Percentiles rank a stretch among this genome's conserved stretches.
phyloP scores from a whole-genome alignment of 257 asterid species.

The Rhazya stricta region DNA sequence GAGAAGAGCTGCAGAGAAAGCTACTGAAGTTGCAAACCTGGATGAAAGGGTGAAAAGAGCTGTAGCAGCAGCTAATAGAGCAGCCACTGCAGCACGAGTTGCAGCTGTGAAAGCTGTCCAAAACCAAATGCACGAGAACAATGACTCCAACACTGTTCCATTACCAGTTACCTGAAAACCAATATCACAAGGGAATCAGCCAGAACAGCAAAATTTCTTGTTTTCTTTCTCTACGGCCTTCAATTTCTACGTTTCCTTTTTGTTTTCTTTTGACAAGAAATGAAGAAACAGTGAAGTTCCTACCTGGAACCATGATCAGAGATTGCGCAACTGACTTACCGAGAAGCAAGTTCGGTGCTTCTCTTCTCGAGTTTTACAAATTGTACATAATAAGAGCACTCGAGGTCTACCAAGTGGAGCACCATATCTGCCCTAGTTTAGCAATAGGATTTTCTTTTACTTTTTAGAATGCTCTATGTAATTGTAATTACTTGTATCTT shows the following conservation, averaged over 20 bases:
- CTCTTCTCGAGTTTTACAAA: conserved; percentile 11
- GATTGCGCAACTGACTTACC: conserved; percentile 16
- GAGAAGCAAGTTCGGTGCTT: conserved; percentile 28
- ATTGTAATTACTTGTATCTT: conserved; percentile 18
- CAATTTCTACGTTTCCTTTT: neutral
- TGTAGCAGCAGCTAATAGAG: conserved; percentile 38
- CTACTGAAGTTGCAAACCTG: conserved; percentile 23
- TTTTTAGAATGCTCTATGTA: conserved; percentile 5
- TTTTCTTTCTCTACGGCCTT: conserved; percentile 1
- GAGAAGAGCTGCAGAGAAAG: conserved; percentile 32
- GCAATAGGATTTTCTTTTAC: neutral
- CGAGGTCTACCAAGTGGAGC: conserved; percentile 16
- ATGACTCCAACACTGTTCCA: conserved; percentile 5
- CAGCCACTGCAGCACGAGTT: conserved; percentile 53
- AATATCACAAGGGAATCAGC: neutral
- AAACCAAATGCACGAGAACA: conserved; percentile 31
- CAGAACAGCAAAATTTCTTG: conserved; percentile 4
- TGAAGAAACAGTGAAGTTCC: conserved; percentile 18
- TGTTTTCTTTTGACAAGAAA: conserved; percentile 7
- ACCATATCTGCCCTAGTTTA: conserved; percentile 13
- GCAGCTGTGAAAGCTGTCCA: conserved; percentile 51
- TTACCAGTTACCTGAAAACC: conserved; percentile 15
- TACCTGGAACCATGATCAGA: conserved; percentile 28
- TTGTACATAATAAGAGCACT: conserved; percentile 24
- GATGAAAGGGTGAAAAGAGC: conserved; percentile 43